Conservation (phyloP, 352 stramenopile genomes). For the Pythium sukuiense region DNA sequence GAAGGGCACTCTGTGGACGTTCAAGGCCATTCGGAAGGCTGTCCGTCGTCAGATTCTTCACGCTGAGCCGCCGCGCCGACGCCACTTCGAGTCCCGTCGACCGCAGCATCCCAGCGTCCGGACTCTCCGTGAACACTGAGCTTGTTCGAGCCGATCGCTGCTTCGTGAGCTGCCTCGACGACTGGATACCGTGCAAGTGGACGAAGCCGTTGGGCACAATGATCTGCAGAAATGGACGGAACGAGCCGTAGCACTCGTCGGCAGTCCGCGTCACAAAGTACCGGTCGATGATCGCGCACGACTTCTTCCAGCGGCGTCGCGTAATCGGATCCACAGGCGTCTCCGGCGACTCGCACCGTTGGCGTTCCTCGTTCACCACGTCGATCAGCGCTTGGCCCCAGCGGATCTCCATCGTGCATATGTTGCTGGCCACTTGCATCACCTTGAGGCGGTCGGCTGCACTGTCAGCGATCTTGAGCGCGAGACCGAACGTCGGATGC, state of each 20-base stretch:
- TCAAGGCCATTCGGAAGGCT: not conserved
- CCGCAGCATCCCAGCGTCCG: not conserved
- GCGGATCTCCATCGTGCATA: constrained; percentile 35
- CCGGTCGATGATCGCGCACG: constrained; percentile 28
- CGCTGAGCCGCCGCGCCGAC: not conserved
- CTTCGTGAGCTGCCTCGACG: not conserved
- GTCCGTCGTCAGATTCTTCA: not conserved
- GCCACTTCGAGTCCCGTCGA: not conserved
- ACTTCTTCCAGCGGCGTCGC: constrained; percentile 27
- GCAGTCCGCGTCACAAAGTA: constrained; percentile 31
- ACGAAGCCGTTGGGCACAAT: constrained; percentile 55
- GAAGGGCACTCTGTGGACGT: not conserved
- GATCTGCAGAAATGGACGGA: constrained; percentile 49
- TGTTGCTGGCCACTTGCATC: constrained; percentile 11
- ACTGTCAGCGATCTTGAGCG: constrained; percentile 41
- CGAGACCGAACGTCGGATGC: constrained; percentile 41
- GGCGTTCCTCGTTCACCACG: constrained; percentile 36
- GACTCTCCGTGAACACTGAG: not conserved
- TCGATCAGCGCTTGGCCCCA: constrained; percentile 42
- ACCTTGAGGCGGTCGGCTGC: constrained; percentile 26
- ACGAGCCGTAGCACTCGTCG: constrained; percentile 37
- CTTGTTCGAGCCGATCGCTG: not conserved
- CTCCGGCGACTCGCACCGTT: constrained; percentile 16
- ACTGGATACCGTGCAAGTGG: constrained; percentile 19
- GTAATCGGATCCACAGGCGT: not conserved